These are phyloP conservation scores for Trichomonas tenax DNA, from an alignment of 208 protist species.

Conservation along the genomic window DNA sequence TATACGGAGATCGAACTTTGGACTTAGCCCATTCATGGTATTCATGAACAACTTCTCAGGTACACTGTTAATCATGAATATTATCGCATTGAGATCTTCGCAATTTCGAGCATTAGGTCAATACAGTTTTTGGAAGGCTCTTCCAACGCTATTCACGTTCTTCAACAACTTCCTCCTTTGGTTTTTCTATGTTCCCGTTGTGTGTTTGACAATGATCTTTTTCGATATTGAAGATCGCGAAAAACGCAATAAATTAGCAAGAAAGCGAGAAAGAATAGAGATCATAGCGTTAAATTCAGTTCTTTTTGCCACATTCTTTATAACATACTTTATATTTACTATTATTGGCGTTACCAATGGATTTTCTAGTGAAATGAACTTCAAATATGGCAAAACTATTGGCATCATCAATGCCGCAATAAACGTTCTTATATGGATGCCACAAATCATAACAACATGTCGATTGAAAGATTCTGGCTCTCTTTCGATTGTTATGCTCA, in stretches of 20 bases:
- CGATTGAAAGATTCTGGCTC: neutral
- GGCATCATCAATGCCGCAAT: neutral
- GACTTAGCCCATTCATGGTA: neutral
- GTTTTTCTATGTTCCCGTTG: neutral
- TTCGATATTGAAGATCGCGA: neutral
- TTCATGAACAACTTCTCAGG: neutral
- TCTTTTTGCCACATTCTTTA: neutral
- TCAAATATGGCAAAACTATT: neutral
- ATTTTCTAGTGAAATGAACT: neutral
- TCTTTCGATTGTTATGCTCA: neutral
- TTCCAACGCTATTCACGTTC: neutral
- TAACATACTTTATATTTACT: neutral
- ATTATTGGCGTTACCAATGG: neutral
- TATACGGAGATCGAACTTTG: neutral
- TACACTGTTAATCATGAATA: neutral
- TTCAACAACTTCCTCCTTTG: neutral
- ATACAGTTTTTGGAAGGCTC: neutral
- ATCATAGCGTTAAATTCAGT: neutral
- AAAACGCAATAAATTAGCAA: too few relatives aligned
- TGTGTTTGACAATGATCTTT: neutral
- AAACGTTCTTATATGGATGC: neutral
- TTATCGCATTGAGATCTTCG: neutral
- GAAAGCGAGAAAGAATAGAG: neutral
- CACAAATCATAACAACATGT: neutral
- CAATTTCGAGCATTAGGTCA: neutral